phyloP scores from a whole-genome alignment of 768 basidiomycete genomes.

The Suillus cothurnatus region DNA sequence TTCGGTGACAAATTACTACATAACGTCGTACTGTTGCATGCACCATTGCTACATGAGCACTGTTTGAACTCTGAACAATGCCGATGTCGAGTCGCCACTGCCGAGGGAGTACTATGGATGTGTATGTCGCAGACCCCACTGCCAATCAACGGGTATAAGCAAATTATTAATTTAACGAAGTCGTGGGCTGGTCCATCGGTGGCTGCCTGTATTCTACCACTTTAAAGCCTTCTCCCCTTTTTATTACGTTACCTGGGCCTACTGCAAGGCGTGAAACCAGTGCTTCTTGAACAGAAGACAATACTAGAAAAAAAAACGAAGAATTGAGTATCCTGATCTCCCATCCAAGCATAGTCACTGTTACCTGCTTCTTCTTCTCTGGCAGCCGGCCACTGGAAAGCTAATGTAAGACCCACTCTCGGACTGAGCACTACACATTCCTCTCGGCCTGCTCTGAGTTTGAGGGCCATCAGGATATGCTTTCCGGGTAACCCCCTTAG shows the following conservation, averaged over 20 bases:
- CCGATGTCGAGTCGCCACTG: neutral
- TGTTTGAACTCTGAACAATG: neutral
- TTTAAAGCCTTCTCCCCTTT: neutral
- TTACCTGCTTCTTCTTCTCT: slow-evolving; percentile 1
- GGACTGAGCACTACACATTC: neutral
- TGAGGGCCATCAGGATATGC: slow-evolving; percentile 1
- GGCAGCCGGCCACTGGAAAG: slow-evolving; percentile 6
- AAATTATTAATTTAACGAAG: neutral
- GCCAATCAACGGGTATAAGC: neutral
- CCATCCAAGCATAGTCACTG: no score
- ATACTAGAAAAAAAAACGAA: neutral
- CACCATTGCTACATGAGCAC: neutral
- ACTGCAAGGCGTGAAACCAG: neutral
- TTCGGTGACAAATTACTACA: neutral
- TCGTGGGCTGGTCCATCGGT: neutral
- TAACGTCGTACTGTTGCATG: neutral
- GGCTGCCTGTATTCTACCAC: neutral
- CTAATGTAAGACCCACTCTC: slow-evolving; percentile 1
- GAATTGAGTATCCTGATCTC: neutral
- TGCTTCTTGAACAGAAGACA: slow-evolving; percentile 1
- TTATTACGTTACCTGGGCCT: neutral
- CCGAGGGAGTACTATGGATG: neutral
- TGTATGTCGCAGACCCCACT: neutral
- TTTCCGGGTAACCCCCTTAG: neutral
- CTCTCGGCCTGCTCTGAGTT: slow-evolving; percentile 1